A percentile compares a stretch with the other conserved stretches of the same genome.
Evolutionary conservation across 73 alveolate species (phyloP).

Genomic region (Tetrahymena malaccensis): DNA sequence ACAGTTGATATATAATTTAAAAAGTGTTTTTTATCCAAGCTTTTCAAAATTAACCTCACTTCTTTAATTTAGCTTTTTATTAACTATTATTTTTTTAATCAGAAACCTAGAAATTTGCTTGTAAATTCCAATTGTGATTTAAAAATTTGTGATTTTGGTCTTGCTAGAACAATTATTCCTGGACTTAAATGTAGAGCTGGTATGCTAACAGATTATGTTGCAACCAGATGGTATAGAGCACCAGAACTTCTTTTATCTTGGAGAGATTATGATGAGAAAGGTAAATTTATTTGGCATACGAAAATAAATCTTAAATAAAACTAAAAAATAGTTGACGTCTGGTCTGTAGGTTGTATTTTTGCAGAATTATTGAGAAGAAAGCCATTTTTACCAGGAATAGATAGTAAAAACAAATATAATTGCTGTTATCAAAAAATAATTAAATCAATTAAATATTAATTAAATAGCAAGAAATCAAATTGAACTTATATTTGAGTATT

Average conservation of each 20-base stretch:
- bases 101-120: slow-evolving; percentile 51
- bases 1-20: too few species aligned
- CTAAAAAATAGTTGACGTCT: slow-evolving; percentile 52
- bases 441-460: not conserved
- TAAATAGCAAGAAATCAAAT: slow-evolving; percentile 50
- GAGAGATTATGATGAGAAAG: slow-evolving; percentile 26
- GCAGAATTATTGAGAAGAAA: slow-evolving; percentile 81
- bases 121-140: slow-evolving; percentile 42
- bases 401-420: slow-evolving; percentile 48
- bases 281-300: not conserved
- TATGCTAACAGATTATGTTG: slow-evolving; percentile 46
- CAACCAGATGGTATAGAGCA: slow-evolving; percentile 81
- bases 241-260: slow-evolving; percentile 66
- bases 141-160: slow-evolving; percentile 61
- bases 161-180: slow-evolving; percentile 53
- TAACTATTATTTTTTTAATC: slow-evolving; percentile 19
- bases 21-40: too few species aligned
- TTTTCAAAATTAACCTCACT: too few species aligned
- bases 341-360: slow-evolving; percentile 92
- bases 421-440: not conserved
- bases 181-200: not conserved
- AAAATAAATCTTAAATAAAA: not conserved
- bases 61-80: not conserved
- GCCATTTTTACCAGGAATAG: slow-evolving; percentile 79
- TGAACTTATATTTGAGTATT: slow-evolving; percentile 66